phyloP scores from a whole-genome alignment of 2,329 filamentous ascomycete species.

The Cyphellophora europaea region DNA sequence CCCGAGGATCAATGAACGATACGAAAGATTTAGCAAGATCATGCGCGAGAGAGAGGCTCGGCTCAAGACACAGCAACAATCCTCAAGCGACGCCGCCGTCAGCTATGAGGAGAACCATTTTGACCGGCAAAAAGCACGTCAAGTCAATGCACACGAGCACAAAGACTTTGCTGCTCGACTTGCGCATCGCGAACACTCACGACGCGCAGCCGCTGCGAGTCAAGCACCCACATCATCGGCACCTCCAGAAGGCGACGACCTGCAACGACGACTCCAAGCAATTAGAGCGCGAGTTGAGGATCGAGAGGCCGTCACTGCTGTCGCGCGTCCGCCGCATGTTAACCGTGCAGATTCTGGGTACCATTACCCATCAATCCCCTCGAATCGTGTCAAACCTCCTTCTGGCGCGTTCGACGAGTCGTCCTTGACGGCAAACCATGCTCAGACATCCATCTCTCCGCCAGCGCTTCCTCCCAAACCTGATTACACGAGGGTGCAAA shows the following conservation, averaged over 20 bases:
- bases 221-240: slow-evolving; percentile 47
- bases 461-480: slow-evolving; percentile 15
- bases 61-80: slow-evolving; percentile 10
- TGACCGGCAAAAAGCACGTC: slow-evolving; percentile 32
- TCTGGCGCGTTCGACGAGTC: not conserved
- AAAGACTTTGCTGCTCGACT: slow-evolving; percentile 68
- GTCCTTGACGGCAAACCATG: slow-evolving; percentile 13
- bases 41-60: slow-evolving; percentile 35
- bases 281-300: slow-evolving; percentile 17
- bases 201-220: slow-evolving; percentile 53
- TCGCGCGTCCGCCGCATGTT: not conserved
- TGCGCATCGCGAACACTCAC: slow-evolving; percentile 61
- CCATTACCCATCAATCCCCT: slow-evolving; percentile 1
- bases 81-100: slow-evolving; percentile 3
- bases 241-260: slow-evolving; percentile 47
- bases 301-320: not conserved
- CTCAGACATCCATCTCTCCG: slow-evolving; percentile 19
- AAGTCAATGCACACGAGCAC: slow-evolving; percentile 62
- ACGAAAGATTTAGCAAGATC: slow-evolving; percentile 57
- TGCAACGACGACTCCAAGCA: slow-evolving; percentile 33
- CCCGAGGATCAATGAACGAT: slow-evolving; percentile 63
- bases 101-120: slow-evolving; percentile 14
- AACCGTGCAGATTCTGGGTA: not conserved
- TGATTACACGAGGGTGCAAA: not conserved
- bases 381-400: not conserved